Percentiles rank a stretch among this genome's conserved stretches.
Evolutionary conservation across 2,329 filamentous ascomycete species (phyloP).

Genomic region (Aspergillus calidoustus): DNA sequence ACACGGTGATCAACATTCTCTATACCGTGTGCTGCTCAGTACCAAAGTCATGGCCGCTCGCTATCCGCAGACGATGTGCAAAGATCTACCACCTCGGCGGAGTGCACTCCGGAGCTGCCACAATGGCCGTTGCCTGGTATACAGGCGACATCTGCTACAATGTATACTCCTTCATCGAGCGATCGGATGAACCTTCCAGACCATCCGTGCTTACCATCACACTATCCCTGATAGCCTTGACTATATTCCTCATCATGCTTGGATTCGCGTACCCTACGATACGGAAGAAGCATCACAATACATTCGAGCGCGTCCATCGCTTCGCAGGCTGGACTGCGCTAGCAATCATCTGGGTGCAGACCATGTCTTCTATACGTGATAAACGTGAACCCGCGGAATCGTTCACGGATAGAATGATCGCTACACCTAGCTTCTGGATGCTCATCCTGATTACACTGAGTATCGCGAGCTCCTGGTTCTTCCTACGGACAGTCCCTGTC

Average conservation of each 20-base stretch:
- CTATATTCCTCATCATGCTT: slow-evolving; percentile 18
- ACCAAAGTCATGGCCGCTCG: slow-evolving; percentile 39
- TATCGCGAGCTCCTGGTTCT: slow-evolving; percentile 29
- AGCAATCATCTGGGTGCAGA: slow-evolving; percentile 21
- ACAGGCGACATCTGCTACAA: slow-evolving; percentile 21
- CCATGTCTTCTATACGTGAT: slow-evolving; percentile 18
- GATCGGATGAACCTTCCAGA: background rate
- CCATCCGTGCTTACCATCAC: slow-evolving; percentile 4
- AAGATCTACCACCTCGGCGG: slow-evolving; percentile 50
- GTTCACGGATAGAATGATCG: background rate
- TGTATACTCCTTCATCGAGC: background rate
- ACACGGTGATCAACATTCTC: slow-evolving; percentile 46
- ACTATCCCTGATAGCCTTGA: slow-evolving; percentile 36
- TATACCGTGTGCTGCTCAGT: slow-evolving; percentile 39
- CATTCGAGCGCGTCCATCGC: slow-evolving; percentile 43
- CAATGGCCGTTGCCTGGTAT: slow-evolving; percentile 51
- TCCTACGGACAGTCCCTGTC: slow-evolving; percentile 27
- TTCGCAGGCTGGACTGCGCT: slow-evolving; percentile 41
- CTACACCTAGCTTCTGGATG: slow-evolving; percentile 27
- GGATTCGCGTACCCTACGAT: slow-evolving; percentile 26
- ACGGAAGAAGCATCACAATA: slow-evolving; percentile 38
- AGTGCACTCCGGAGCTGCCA: slow-evolving; percentile 43
- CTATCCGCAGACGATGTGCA: slow-evolving; percentile 40
- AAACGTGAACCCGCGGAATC: background rate
- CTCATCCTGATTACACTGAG: slow-evolving; percentile 27